Percentiles rank a stretch among this genome's conserved stretches.
Evolutionary conservation across 345 rosid species (phyloP).

Genomic region (Hirschfeldia incana): DNA sequence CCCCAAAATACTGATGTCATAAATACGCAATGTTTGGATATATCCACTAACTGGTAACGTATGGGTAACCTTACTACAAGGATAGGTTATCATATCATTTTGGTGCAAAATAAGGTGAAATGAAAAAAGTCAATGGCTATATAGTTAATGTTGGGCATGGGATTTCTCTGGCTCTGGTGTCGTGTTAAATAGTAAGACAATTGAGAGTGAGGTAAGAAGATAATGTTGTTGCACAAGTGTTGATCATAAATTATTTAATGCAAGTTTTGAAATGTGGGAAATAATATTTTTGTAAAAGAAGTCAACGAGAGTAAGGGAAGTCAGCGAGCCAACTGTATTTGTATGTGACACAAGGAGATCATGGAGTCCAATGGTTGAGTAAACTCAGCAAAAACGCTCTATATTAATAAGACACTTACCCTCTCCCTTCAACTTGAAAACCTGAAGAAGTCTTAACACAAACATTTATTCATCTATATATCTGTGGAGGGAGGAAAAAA

Average conservation of each 20-base stretch:
- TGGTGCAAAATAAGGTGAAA: not conserved
- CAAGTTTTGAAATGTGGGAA: not conserved
- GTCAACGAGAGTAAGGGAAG: conserved; percentile 24
- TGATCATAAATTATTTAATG: conserved; percentile 9
- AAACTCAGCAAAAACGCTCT: conserved; percentile 6
- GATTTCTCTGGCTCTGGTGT: conserved; percentile 14
- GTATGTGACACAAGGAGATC: conserved; percentile 27
- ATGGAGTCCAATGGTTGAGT: conserved; percentile 3
- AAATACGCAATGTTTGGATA: not conserved
- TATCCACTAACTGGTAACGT: not conserved
- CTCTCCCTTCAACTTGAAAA: not conserved
- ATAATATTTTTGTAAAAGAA: not conserved
- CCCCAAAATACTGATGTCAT: not conserved
- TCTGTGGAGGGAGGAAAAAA: not conserved
- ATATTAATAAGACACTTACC: conserved; percentile 24
- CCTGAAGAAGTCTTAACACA: not conserved
- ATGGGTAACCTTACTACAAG: not conserved
- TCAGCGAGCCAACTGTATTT: conserved; percentile 27
- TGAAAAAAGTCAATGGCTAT: conserved; percentile 17
- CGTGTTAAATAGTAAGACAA: conserved; percentile 22
- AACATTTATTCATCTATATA: not conserved
- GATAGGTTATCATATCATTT: not conserved
- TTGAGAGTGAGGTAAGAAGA: conserved; percentile 20
- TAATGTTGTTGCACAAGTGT: conserved; percentile 24
- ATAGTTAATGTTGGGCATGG: conserved; percentile 27